Base-by-base conservation (phyloP, 352 stramenopile species). In the Pythium rhizo-oryzae region DNA sequence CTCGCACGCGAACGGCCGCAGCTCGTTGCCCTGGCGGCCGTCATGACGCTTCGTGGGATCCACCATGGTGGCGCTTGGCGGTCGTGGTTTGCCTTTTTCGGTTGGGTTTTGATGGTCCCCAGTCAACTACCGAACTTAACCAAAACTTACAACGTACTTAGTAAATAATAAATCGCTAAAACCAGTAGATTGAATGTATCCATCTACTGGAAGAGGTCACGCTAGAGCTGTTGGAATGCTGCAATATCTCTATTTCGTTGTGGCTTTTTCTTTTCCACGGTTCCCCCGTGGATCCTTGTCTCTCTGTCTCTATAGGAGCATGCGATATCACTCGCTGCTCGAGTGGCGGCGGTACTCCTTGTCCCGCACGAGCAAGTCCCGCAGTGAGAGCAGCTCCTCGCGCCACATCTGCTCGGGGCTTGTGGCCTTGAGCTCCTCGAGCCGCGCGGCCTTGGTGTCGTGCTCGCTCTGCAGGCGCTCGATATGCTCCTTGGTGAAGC, bases 401-500 rank as follows among this genome's bases (percentile, higher is more conserved):
- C 80, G 77, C 96, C 95, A 99, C 60, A 99, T 84, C n/a, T 96
- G 62, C 57, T 87, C 82, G 4, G 91, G 88, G 19, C 81, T 85
- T 51, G 87, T 98, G 7, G 68, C 71, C 49, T 96, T 81, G 50
- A 99, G 82, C 59, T 86, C 76, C 44, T 90, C 77, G n/a, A 99
- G 83, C 62, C 94, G 92, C 11, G 77, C 62, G 25, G 89, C 82
- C 83, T 99, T 99, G 35, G 80, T 81, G 62, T 90, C 82, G 56
- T 97, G 90, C 73, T 99, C 86, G 44, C 78, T 85, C 65, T 96
- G 83, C 47, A 99, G 80, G 44, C 97, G 85, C 47, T 98, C 84
- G 6, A 94, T 87, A 65, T 97, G 92, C 77, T 99, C 97, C 57
- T 96, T 92, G 6, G 97, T 99, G 54, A 99, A 96, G 69, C 85